Conservation (phyloP, 495 filamentous ascomycete species). For the Podospora pseudoanserina region DNA sequence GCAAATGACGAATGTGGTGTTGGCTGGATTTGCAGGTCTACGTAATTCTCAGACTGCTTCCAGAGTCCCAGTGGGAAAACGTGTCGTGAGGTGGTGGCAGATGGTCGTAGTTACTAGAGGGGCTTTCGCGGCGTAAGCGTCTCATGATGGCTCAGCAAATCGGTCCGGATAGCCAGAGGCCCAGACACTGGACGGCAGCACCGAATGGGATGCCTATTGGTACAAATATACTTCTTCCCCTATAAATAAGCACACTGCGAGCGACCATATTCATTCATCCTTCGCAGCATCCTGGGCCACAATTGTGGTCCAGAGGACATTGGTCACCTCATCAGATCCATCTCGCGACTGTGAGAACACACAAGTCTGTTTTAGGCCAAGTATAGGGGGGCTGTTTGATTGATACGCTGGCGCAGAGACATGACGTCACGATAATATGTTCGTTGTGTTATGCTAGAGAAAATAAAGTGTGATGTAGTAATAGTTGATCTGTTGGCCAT, state of each 20-base stretch:
- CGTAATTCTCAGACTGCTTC: not conserved
- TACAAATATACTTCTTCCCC: not conserved
- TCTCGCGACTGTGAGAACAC: too few relatives aligned
- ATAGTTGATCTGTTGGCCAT: not conserved
- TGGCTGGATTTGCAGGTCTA: slow-evolving; percentile 1
- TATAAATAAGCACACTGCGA: slow-evolving; percentile 6
- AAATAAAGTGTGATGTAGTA: not conserved
- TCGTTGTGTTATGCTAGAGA: not conserved
- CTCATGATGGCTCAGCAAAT: slow-evolving; percentile 7
- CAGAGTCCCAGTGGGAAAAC: not conserved
- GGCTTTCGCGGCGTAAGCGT: not conserved
- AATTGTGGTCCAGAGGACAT: not conserved
- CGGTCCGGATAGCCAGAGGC: not conserved
- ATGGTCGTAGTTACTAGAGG: not conserved
- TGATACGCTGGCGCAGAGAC: not conserved
- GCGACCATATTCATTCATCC: not conserved
- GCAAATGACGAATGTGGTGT: not conserved
- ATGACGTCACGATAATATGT: not conserved
- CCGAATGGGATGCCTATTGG: not conserved
- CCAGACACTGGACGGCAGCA: not conserved
- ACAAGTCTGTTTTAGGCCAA: too few relatives aligned
- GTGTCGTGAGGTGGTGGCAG: not conserved
- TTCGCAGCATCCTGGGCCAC: not conserved
- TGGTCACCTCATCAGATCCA: not conserved
- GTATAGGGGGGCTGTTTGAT: too few relatives aligned